These are phyloP conservation scores for Liquidambar formosana DNA, from an alignment of 164 flowering plant species.

Conservation along the genomic window DNA sequence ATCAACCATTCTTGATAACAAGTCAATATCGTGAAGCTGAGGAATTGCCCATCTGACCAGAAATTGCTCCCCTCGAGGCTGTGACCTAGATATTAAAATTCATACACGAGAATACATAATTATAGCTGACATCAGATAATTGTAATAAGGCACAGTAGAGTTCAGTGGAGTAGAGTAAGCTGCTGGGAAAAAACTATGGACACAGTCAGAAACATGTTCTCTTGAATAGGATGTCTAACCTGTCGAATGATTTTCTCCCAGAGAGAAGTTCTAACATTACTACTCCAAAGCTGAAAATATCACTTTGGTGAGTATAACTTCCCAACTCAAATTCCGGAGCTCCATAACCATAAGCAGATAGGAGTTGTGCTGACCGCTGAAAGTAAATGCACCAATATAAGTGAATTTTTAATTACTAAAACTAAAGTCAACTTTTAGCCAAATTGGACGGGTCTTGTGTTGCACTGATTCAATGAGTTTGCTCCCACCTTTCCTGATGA, in stretches of 20 bases:
- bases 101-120: neutral
- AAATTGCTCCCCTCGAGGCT: slow-evolving; percentile 57
- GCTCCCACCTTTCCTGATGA: no score
- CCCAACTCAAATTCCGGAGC: slow-evolving; percentile 80
- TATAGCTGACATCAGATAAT: neutral
- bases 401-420: neutral
- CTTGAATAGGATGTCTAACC: slow-evolving; percentile 29
- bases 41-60: slow-evolving; percentile 71
- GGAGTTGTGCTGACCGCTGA: slow-evolving; percentile 33
- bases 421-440: neutral
- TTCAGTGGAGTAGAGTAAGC: neutral
- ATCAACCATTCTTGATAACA: slow-evolving; percentile 71
- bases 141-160: neutral
- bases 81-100: slow-evolving; percentile 33
- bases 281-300: slow-evolving; percentile 83
- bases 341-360: slow-evolving; percentile 46
- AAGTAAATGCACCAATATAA: slow-evolving; percentile 5
- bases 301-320: slow-evolving; percentile 62
- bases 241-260: slow-evolving; percentile 62
- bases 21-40: slow-evolving; percentile 73
- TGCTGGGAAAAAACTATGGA: neutral
- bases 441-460: neutral
- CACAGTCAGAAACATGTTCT: neutral
- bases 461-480: neutral
- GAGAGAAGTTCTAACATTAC: slow-evolving; percentile 88